phyloP scores from a whole-genome alignment of 2,329 filamentous ascomycete species.

The Beauveria scarabaeidicola region DNA sequence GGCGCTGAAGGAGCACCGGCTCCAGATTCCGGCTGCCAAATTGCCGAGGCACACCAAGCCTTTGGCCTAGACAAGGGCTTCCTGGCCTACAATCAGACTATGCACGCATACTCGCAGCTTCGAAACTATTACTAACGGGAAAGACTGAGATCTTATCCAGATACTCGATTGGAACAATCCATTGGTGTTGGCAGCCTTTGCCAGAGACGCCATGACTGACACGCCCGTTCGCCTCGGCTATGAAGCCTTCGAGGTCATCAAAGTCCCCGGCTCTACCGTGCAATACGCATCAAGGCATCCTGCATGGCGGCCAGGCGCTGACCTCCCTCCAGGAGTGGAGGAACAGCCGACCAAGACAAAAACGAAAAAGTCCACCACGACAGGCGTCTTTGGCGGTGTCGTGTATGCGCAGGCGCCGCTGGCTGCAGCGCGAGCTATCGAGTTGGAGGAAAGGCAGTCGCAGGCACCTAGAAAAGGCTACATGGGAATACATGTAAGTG shows the following conservation, averaged over 20 bases:
- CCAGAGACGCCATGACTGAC: background rate
- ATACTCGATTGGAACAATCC: background rate
- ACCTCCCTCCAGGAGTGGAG: background rate
- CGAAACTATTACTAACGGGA: too few species aligned
- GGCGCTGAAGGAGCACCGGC: background rate
- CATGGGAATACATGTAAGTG: constrained; percentile 31
- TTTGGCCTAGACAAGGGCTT: background rate
- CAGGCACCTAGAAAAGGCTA: constrained; percentile 12
- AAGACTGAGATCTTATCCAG: background rate
- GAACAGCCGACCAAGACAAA: constrained; percentile 4
- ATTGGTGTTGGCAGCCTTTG: background rate
- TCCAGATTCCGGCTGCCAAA: background rate
- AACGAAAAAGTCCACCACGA: constrained; percentile 6
- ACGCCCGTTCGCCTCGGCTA: constrained; percentile 4
- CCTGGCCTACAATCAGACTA: background rate
- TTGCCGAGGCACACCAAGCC: background rate
- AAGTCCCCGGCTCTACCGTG: background rate
- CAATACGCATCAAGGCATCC: background rate
- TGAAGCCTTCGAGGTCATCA: background rate
- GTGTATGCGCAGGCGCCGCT: constrained; percentile 30
- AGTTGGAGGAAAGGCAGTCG: constrained; percentile 21
- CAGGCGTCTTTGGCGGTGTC: constrained; percentile 28
- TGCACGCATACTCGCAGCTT: background rate
- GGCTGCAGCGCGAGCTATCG: constrained; percentile 26
- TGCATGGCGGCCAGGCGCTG: background rate